These are phyloP conservation scores for Aureobasidium sp. DNA, from an alignment of 2,329 filamentous ascomycete genomes.

Conservation along the genomic window DNA sequence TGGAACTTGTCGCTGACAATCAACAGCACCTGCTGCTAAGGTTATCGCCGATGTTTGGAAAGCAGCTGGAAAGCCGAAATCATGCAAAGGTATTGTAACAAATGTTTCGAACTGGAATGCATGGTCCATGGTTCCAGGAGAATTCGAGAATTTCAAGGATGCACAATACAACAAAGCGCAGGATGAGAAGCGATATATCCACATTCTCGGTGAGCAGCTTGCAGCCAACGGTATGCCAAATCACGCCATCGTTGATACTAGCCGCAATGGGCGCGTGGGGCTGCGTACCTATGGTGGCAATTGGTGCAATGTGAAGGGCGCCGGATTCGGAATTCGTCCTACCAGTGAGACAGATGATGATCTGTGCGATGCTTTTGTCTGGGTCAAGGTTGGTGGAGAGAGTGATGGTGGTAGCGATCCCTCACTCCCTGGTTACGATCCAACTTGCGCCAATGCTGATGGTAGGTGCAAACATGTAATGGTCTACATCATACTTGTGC, in stretches of 20 bases:
- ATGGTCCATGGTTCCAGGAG: conserved; percentile 2
- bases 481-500: conserved; percentile 1
- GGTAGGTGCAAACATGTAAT: conserved; percentile 4
- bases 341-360: conserved; percentile 53
- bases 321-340: conserved; percentile 56
- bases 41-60: conserved; percentile 4
- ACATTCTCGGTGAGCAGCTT: conserved; percentile 3
- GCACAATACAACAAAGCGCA: conserved; percentile 6
- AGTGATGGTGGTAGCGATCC: conserved; percentile 29
- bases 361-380: conserved; percentile 59
- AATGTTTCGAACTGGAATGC: conserved; percentile 6
- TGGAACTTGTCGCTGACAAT: background rate
- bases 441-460: background rate
- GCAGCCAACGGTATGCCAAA: conserved; percentile 4
- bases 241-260: conserved; percentile 1
- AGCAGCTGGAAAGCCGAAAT: conserved; percentile 6
- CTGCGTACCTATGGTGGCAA: conserved; percentile 3
- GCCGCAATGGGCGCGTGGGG: conserved; percentile 2
- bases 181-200: conserved; percentile 4
- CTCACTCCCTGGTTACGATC: conserved; percentile 3
- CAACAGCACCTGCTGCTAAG: conserved; percentile 2
- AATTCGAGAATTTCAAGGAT: conserved; percentile 4
- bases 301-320: conserved; percentile 23
- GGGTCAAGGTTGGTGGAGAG: conserved; percentile 59
- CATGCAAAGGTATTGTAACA: conserved; percentile 3